Percentiles rank a stretch among this genome's conserved stretches.
Conservation (phyloP, 2,329 filamentous ascomycete species). For the Clonostachys rosea region DNA sequence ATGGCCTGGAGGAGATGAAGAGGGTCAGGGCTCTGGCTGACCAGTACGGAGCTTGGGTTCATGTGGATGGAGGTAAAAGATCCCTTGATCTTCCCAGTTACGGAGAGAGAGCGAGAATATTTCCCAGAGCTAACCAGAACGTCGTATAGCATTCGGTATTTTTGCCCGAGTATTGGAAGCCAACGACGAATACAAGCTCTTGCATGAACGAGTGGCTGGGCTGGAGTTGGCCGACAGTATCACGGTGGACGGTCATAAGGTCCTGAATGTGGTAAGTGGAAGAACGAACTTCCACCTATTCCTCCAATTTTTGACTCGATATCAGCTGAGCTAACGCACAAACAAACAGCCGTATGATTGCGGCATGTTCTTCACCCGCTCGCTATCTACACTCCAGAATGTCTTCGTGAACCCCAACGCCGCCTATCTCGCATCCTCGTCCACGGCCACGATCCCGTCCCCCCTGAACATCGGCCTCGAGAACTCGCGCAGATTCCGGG, state of each 20-base stretch:
- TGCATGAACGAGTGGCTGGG: constrained; percentile 50
- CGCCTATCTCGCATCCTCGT: constrained; percentile 61
- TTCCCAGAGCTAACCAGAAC: not conserved
- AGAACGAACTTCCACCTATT: too few species aligned
- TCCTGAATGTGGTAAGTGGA: constrained; percentile 74
- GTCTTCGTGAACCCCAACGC: constrained; percentile 84
- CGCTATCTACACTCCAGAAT: constrained; percentile 47
- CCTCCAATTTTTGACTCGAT: too few species aligned
- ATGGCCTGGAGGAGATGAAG: constrained; percentile 55
- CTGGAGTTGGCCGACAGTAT: constrained; percentile 85
- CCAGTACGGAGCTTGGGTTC: constrained; percentile 74
- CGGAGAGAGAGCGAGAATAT: not conserved
- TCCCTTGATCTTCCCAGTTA: not conserved
- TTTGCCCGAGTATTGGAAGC: constrained; percentile 65
- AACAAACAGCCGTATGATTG: constrained; percentile 72
- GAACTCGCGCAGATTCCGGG: constrained; percentile 87
- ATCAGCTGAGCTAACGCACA: not conserved
- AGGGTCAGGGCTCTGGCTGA: constrained; percentile 67
- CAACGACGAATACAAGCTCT: constrained; percentile 46
- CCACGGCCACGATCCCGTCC: constrained; percentile 54
- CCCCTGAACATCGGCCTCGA: constrained; percentile 85
- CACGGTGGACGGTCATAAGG: constrained; percentile 80
- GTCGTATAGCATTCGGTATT: constrained; percentile 68
- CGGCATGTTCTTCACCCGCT: constrained; percentile 79
- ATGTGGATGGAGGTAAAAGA: constrained; percentile 69